Evolutionary conservation across 176 grass and related monocot species (phyloP).

Genomic region (Puya raimondii): DNA sequence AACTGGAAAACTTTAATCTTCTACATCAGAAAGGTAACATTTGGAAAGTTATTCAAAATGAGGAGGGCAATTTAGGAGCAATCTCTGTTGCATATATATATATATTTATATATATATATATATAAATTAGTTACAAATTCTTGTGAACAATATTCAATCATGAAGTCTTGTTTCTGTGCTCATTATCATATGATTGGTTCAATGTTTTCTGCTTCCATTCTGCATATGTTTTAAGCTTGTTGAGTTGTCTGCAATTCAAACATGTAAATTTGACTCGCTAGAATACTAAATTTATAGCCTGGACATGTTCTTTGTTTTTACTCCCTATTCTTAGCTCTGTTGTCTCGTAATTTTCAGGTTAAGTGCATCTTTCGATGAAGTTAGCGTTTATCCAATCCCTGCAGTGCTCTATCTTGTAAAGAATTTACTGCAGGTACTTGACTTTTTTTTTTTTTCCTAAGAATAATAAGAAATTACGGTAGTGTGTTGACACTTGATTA

Average conservation of each 20-base stretch:
- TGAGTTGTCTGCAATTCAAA: neutral
- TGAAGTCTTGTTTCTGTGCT: too few species aligned
- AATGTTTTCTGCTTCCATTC: too few species aligned
- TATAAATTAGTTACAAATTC: too few species aligned
- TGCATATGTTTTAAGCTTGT: too few species aligned
- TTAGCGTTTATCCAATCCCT: slow-evolving; percentile 77
- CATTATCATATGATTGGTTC: too few species aligned
- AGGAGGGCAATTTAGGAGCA: too few species aligned
- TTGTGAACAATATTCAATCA: too few species aligned
- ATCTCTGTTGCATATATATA: too few species aligned
- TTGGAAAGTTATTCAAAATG: too few species aligned
- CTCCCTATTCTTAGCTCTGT: slow-evolving; percentile 4
- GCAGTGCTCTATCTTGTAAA: slow-evolving; percentile 76
- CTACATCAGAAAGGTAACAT: too few species aligned
- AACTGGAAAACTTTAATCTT: too few species aligned
- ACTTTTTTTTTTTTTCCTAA: neutral
- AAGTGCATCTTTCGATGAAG: slow-evolving; percentile 74
- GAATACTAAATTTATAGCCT: neutral
- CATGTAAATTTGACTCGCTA: neutral
- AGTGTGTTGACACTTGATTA: slow-evolving; percentile 1
- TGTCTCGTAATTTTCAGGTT: slow-evolving; percentile 42
- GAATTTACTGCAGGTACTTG: slow-evolving; percentile 78
- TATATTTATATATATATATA: too few species aligned
- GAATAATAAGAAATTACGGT: neutral
- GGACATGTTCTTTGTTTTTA: neutral